Conservation (phyloP, 805 yeast genomes). For the Allodekkera sacchari region DNA sequence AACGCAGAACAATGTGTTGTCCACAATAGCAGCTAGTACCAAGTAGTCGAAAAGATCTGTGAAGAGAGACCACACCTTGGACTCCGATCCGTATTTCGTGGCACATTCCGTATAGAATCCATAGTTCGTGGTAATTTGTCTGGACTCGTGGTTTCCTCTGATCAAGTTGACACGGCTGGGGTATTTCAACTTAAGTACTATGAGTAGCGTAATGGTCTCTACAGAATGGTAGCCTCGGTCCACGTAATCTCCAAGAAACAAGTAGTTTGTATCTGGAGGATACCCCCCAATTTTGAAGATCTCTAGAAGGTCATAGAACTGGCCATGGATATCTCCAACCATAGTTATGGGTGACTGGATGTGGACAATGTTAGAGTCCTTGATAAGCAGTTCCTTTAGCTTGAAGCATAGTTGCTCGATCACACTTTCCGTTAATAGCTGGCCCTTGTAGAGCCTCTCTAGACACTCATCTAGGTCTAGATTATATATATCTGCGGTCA, state of each 20-base stretch:
- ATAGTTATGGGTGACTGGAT: conserved; percentile 83
- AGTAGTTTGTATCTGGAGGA: conserved; percentile 87
- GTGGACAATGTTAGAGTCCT: conserved; percentile 82
- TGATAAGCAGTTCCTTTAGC: conserved; percentile 69
- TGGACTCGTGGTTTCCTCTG: conserved; percentile 93
- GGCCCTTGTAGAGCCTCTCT: conserved; percentile 54
- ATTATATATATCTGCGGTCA: too few relatives aligned
- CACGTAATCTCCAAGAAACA: conserved; percentile 92
- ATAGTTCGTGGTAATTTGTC: conserved; percentile 94
- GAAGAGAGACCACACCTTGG: conserved; percentile 77
- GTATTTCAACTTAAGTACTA: conserved; percentile 78
- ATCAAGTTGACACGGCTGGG: conserved; percentile 77
- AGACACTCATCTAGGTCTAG: conserved; percentile 64
- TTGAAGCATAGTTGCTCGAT: conserved; percentile 69
- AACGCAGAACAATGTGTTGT: conserved; percentile 83
- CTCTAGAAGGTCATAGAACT: conserved; percentile 87
- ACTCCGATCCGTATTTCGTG: conserved; percentile 70
- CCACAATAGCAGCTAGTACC: conserved; percentile 83
- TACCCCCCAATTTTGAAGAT: conserved; percentile 90
- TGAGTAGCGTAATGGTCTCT: conserved; percentile 80
- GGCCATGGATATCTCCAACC: conserved; percentile 98
- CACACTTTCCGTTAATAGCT: conserved; percentile 62
- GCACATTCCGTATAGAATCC: conserved; percentile 95
- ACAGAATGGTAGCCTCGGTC: conserved; percentile 92
- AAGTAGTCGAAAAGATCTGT: conserved; percentile 91